A percentile compares a stretch with the other conserved stretches of the same genome.
phyloP scores from a whole-genome alignment of 179 eudicot genomes.

The Actinidia polygama region DNA sequence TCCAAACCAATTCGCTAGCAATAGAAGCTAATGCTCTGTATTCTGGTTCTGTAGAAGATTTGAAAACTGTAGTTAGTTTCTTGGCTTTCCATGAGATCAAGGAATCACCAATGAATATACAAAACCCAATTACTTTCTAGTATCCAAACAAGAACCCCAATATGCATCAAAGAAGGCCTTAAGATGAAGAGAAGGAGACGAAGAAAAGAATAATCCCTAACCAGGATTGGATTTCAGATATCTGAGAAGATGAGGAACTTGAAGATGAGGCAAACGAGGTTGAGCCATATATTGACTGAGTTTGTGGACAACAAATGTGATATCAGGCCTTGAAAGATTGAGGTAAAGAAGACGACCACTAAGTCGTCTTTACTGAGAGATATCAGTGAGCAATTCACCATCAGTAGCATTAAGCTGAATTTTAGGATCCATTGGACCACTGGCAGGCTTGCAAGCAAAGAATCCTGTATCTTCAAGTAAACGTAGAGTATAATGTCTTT shows the following conservation, averaged over 20 bases:
- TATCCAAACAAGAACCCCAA: background rate
- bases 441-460: too few relatives aligned
- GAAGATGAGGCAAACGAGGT: background rate
- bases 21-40: too few relatives aligned
- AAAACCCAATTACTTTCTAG: background rate
- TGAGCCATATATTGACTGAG: background rate
- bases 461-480: too few relatives aligned
- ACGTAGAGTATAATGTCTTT: too few relatives aligned
- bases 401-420: too few relatives aligned
- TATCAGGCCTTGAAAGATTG: background rate
- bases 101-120: too few relatives aligned
- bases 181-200: background rate
- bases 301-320: background rate
- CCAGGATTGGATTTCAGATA: background rate
- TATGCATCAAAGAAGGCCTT: background rate
- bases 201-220: background rate
- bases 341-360: background rate
- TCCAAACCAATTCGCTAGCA: too few relatives aligned
- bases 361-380: background rate
- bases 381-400: background rate
- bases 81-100: too few relatives aligned
- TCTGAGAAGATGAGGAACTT: background rate
- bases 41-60: too few relatives aligned
- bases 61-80: too few relatives aligned
- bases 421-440: too few relatives aligned